Evolutionary conservation across 1,284 basidiomycete genomes (phyloP), one percentile per base, ranked within the genome.

Genomic region (Irpex rosettiformis): DNA sequence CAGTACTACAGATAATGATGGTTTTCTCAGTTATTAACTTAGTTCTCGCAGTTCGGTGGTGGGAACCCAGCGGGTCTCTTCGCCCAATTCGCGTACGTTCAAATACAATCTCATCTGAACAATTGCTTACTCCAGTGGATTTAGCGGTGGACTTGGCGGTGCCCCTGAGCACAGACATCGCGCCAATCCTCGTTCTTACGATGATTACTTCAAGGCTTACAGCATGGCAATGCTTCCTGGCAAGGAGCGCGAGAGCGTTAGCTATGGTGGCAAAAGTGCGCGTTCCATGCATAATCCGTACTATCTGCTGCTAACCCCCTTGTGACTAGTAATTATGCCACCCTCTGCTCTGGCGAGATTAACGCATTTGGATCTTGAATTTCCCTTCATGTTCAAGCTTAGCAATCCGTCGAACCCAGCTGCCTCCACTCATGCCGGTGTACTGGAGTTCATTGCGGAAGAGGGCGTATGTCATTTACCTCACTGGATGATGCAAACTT

Each of bases 401-500:
- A 89, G 92, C 56, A 98, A 97, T 74, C 94, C 96, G 0, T 74
- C 84, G 49, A 94, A 95, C 70, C 80, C 91, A 11, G 89, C 90
- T 11, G 91, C 89, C 22, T 88, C 91, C 18, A 99, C 97, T 0
- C 94, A 99, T 71, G 91, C 91, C 0, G 97, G 97, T 80, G 97
- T 99, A 16, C 84, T 99, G 48, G 97, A 99, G 72, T 99, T 99
- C 75, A 98, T 98, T 64, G 96, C 97, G 0, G 92, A 98, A 59
- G 96, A 98, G 72, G 97, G 97, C 13, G 83, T 91, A 21, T 96
- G 97, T 2, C 92, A 99, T 76, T 79, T 99, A 11, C 97, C 97
- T 0, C 92, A 94, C 63, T 99, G 97, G 97, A 98, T 99, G 94
- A 99, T 99, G 97, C 93, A 92, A 74, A 93, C 93, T 6, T 78